Conservation (phyloP, 352 stramenopile genomes). For the Phytophthora sp. region DNA sequence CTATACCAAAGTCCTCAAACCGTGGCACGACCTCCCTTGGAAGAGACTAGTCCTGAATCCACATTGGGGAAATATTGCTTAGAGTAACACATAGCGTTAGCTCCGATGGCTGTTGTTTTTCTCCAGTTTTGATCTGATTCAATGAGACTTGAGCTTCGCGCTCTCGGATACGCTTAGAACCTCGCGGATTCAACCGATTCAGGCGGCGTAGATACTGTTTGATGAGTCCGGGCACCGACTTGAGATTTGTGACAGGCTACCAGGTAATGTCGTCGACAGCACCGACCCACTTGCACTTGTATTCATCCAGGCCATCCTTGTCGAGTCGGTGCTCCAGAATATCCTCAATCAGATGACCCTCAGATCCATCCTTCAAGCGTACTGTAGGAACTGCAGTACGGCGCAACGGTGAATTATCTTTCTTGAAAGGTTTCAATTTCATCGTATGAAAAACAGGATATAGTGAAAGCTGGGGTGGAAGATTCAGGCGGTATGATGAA, state of each 20-base stretch:
- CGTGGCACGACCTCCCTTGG: too few relatives aligned
- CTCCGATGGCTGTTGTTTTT: background rate
- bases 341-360: background rate
- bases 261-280: background rate
- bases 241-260: background rate
- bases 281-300: background rate
- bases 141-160: background rate
- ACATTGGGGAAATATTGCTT: too few relatives aligned
- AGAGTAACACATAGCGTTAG: too few relatives aligned
- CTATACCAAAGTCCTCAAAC: too few relatives aligned
- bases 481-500: background rate
- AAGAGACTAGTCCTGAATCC: too few relatives aligned
- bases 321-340: background rate
- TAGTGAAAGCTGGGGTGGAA: background rate
- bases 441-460: too few relatives aligned
- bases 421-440: too few relatives aligned
- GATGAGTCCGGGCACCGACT: background rate
- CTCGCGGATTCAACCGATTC: background rate
- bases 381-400: too few relatives aligned
- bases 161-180: background rate
- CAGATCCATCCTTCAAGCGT: background rate
- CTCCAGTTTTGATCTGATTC: background rate
- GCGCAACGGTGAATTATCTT: too few relatives aligned
- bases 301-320: background rate
- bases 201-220: background rate